Base-by-base conservation (phyloP, 306 rosid species). In the Glycyrrhiza uralensis region DNA sequence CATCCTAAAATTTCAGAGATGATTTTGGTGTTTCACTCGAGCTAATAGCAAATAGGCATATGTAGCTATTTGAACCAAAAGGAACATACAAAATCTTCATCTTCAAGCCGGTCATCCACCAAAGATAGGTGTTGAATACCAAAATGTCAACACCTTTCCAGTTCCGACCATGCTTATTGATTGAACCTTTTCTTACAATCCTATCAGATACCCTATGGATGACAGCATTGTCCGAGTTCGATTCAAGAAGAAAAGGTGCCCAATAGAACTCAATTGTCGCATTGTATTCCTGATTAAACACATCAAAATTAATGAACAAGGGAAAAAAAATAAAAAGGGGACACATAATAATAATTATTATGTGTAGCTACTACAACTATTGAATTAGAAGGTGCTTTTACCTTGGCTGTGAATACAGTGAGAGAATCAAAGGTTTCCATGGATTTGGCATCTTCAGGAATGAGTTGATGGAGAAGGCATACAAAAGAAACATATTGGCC, bases 191-290 rank as follows among this genome's bases (percentile, higher is more conserved):
- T 71, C 90, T 81, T 1, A 89, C 97, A 71, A 95, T 63, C 76
- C 99, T 85, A 24, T 95, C 99, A 1, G 91, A 75, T 65, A 91
- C 61, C 29, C 99, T 88, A 39, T 95, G 99, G 59, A 84, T 5
- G 12, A 89, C 74, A 2, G 99, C 97, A 9, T 94, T 51, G 70
- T 95, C 99, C 0, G 99, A 68, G 71, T 95, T 95, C 4, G 99
- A 95, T 71, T 95, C 93, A 0, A 95, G 85, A 62, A 95, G 95
- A 80, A 95, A 91, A 9, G 99, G 99, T 0, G 99, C 99, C 99
- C 99, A 95, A 1, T 95, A 95, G 85, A 91, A 95, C 88, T 95
- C 99, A 9, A 95, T 86, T n/a, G 97, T 95, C 1, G 97, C 90
- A 58, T 91, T 95, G 82, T 91, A 89, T 41, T 86, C 85, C 99